These are phyloP conservation scores for Geopyxis carbonaria DNA, from an alignment of 495 filamentous ascomycete genomes.

Conservation along the genomic window DNA sequence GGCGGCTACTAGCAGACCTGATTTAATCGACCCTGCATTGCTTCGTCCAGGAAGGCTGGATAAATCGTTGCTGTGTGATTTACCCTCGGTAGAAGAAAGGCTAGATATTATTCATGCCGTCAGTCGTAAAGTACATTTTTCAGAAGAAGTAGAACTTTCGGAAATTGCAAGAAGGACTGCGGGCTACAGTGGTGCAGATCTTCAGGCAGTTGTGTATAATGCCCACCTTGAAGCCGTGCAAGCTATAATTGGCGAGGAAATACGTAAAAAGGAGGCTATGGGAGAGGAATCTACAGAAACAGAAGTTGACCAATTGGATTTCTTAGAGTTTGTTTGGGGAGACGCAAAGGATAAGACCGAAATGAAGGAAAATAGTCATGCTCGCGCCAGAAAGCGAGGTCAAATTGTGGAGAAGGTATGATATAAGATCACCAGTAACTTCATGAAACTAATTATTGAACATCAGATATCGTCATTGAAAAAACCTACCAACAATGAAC, in stretches of 20 bases:
- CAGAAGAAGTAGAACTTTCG: constrained; percentile 30
- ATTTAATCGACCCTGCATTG: constrained; percentile 86
- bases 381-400: constrained; percentile 18
- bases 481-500: no score
- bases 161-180: constrained; percentile 65
- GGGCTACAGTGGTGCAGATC: constrained; percentile 87
- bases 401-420: constrained; percentile 20
- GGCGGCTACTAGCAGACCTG: constrained; percentile 77
- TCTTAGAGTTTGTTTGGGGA: constrained; percentile 23
- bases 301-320: constrained; percentile 26
- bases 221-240: constrained; percentile 95
- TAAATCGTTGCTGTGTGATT: constrained; percentile 76
- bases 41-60: constrained; percentile 78
- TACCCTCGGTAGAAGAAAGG: constrained; percentile 61
- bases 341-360: constrained; percentile 17
- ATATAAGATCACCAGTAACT: no score
- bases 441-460: no score
- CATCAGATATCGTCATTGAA: no score
- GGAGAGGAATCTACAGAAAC: constrained; percentile 24
- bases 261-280: constrained; percentile 24
- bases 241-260: constrained; percentile 59
- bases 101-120: constrained; percentile 75
- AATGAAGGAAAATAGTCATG: constrained; percentile 16
- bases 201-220: constrained; percentile 90
- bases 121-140: constrained; percentile 52